A percentile compares a stretch with the other conserved stretches of the same genome.
These are phyloP conservation scores for Puccinellia tenuiflora DNA, from an alignment of 176 grass and related monocot species.

Conservation along the genomic window DNA sequence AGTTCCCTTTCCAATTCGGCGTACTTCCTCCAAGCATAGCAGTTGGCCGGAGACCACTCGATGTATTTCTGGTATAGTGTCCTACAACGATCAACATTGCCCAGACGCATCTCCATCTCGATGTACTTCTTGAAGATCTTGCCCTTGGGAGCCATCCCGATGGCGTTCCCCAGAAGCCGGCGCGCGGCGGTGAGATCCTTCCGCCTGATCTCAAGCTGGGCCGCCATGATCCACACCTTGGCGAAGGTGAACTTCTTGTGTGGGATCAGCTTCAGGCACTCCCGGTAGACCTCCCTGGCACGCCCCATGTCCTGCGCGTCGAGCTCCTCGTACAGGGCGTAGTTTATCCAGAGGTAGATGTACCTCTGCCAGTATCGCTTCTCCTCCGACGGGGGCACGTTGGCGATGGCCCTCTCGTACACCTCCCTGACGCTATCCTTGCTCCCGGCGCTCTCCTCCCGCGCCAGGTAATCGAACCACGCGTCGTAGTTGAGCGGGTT, in stretches of 20 bases:
- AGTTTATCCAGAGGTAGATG: slow-evolving; percentile 85
- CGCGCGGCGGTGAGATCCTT: slow-evolving; percentile 51
- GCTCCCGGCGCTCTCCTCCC: slow-evolving; percentile 72
- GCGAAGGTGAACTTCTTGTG: slow-evolving; percentile 83
- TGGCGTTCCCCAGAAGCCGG: slow-evolving; percentile 72
- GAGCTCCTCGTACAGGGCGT: slow-evolving; percentile 85
- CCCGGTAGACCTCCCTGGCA: slow-evolving; percentile 69
- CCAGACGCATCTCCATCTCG: slow-evolving; percentile 75
- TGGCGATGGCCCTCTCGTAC: slow-evolving; percentile 73
- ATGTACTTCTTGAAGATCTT: slow-evolving; percentile 97
- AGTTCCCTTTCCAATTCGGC: slow-evolving; percentile 72
- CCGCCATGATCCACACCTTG: slow-evolving; percentile 81
- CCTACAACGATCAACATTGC: slow-evolving; percentile 67
- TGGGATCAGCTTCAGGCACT: slow-evolving; percentile 68
- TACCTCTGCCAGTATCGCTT: slow-evolving; percentile 89
- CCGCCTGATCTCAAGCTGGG: slow-evolving; percentile 74
- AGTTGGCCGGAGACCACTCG: slow-evolving; percentile 71
- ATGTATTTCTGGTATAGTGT: slow-evolving; percentile 80
- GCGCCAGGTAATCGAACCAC: slow-evolving; percentile 85
- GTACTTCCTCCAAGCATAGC: slow-evolving; percentile 92
- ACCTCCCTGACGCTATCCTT: slow-evolving; percentile 67
- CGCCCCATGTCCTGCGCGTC: slow-evolving; percentile 56
- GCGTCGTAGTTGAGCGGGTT: slow-evolving; percentile 82
- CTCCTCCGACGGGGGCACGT: slow-evolving; percentile 75
- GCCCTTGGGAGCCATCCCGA: slow-evolving; percentile 80